A percentile compares a stretch with the other conserved stretches of the same genome.
phyloP scores from a whole-genome alignment of 2,329 filamentous ascomycete species.

The Aureobasidium sp. region DNA sequence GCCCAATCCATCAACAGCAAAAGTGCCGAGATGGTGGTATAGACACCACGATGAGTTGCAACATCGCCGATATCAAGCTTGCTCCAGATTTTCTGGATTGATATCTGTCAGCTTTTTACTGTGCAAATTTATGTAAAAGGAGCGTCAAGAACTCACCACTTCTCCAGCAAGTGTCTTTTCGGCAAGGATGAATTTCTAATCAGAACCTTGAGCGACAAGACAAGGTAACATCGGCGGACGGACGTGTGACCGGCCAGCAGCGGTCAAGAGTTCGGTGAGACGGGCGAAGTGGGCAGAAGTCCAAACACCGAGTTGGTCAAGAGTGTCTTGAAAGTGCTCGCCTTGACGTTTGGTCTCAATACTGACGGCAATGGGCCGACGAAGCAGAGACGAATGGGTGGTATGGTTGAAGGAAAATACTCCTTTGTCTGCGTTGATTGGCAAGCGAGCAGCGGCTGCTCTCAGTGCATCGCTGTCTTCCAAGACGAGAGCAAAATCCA shows the following conservation, averaged over 20 bases:
- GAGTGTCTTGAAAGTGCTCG: constrained; percentile 15
- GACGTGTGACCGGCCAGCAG: constrained; percentile 3
- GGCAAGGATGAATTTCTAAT: constrained; percentile 16
- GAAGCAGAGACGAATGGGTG: constrained; percentile 8
- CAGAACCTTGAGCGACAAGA: constrained; percentile 20
- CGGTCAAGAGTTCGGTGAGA: constrained; percentile 14
- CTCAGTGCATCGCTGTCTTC: constrained; percentile 7
- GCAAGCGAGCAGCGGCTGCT: constrained; percentile 17
- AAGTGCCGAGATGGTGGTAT: constrained; percentile 17
- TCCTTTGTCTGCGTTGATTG: constrained; percentile 14
- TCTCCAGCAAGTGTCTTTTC: constrained; percentile 19
- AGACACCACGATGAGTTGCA: constrained; percentile 15
- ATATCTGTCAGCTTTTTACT: not conserved
- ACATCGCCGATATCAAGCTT: constrained; percentile 20
- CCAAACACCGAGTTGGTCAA: constrained; percentile 18
- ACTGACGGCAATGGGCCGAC: constrained; percentile 20
- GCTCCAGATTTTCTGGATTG: constrained; percentile 19
- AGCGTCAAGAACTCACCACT: constrained; percentile 10
- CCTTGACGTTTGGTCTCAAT: constrained; percentile 22
- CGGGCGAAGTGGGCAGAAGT: constrained; percentile 18
- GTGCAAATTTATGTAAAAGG: constrained; percentile 8
- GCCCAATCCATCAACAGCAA: constrained; percentile 22
- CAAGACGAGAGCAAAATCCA: constrained; percentile 19
- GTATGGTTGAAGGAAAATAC: constrained; percentile 22
- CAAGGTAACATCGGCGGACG: constrained; percentile 16